These are phyloP conservation scores for Mollisia scopiformis DNA, from an alignment of 2,329 filamentous ascomycete species.

Conservation along the genomic window DNA sequence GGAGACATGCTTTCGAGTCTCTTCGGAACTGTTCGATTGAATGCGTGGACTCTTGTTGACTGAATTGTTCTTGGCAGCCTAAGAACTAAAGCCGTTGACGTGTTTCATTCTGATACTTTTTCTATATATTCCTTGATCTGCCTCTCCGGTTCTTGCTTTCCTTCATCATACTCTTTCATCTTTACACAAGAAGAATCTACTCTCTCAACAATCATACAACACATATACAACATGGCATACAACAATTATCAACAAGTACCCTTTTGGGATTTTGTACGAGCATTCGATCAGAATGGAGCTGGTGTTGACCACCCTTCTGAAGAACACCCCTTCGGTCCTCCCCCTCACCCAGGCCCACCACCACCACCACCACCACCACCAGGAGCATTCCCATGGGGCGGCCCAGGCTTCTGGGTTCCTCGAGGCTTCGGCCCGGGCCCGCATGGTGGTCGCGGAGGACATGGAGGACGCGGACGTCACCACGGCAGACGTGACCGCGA, in stretches of 20 bases:
- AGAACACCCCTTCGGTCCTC: constrained; percentile 15
- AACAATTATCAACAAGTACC: constrained; percentile 33
- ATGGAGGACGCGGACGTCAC: constrained; percentile 19
- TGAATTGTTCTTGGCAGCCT: constrained; percentile 16
- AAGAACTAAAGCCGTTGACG: constrained; percentile 11
- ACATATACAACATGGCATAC: constrained; percentile 33
- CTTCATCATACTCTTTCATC: constrained; percentile 17
- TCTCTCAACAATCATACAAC: constrained; percentile 15
- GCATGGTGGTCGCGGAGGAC: constrained; percentile 13
- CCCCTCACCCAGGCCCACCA: constrained; percentile 9
- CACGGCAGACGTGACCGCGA: constrained; percentile 20
- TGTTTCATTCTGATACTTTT: constrained; percentile 2
- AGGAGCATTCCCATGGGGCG: constrained; percentile 26
- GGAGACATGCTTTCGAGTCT: constrained; percentile 9
- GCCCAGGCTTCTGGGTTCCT: constrained; percentile 18
- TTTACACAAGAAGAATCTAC: constrained; percentile 18
- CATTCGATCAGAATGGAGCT: constrained; percentile 30
- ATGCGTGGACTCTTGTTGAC: constrained; percentile 22
- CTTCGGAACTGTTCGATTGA: constrained; percentile 21
- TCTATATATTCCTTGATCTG: constrained; percentile 23
- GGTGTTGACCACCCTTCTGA: constrained; percentile 33
- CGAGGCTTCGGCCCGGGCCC: constrained; percentile 25
- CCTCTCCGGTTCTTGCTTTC: constrained; percentile 7
- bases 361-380: constrained; percentile 18
- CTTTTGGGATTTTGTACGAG: constrained; percentile 35